Base-by-base conservation (phyloP, 2,329 filamentous ascomycete species). In the Ceratocystis cubensis region DNA sequence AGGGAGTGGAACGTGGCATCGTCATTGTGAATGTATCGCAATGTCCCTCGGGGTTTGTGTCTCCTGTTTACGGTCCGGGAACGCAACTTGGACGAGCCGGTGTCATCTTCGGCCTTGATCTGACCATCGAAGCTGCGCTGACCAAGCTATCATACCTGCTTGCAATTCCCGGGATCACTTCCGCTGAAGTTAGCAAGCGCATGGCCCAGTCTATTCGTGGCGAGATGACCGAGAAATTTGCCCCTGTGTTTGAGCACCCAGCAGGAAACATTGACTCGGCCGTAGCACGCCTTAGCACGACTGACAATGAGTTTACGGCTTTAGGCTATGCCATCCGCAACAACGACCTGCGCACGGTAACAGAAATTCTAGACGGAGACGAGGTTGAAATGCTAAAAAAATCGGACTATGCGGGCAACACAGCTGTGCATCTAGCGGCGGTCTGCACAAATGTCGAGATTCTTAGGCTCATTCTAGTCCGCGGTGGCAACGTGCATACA, bases 21-120 rank as follows among this genome's bases (percentile, higher is more conserved):
- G 85, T 94, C 67, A 87, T 96, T 68, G 89, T 96, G 70, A 96
- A 95, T 73, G 87, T 96, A 68, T 95, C 89, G 63, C 92, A 96
- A 77, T 96, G 92, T 80, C 82, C 87, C 71, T 87, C 83, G 68
- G 88, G 88, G 56, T 88, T 88, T 72, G 88, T 91, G 22, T 89
- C 84, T 63, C 87, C 88, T 2, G 80, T 91, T n/a, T 91, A 91
- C 76, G 88, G 88, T 1, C 84, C 88, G 0, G 88, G 86, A 7
- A 89, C 89, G 70, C 86, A 88, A 50, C 82, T 96, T 20, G 90
- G 89, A 48, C 82, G 86, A 65, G 89, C 89, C 1, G 92, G 92
- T 44, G 90, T 96, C 62, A 89, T 96, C 41, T 92, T 94, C 70
- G 92, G 92, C 5, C 84, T 92, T 70, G 91, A 96, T 72, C 81